Base-by-base conservation (phyloP, 768 basidiomycete genomes). In the Amanita thiersii region DNA sequence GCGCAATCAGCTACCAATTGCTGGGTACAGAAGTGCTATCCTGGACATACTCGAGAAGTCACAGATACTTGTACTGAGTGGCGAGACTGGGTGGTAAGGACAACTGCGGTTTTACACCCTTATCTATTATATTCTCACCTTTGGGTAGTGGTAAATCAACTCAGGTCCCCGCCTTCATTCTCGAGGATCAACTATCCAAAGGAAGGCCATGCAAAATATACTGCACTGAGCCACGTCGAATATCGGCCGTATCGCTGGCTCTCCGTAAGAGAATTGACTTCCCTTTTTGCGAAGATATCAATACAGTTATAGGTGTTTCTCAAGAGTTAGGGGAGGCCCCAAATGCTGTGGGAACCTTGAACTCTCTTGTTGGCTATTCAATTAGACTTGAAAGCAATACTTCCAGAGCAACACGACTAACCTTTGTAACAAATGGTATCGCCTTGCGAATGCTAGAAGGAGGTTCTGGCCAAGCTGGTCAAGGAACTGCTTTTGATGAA, bases 381-480 rank as follows among this genome's bases (percentile, higher is more conserved):
- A 93, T 99, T 48, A 77, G 94, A 25, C 60, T 99, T 39, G 94
- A 98, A 59, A 91, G 80, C 52, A 83, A 86, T 50, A 85, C 83
- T 20, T 81, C 81, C 2, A 74, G 74, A 46, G 81, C 80, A 43
- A 96, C 92, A 0, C 70, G 80, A 14, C 57, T 91, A 35, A 75
- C 86, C 0, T 96, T 84, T 55, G 84, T 93, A 11, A 96, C 92
- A 2, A 89, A 91, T 52, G 94, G 94, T 49, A 94, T 99, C 46
- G 92, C 94, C 0, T 63, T 98, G 18, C 80, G 96, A 31, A 97
- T 97, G 96, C 64, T 99, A n/a, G 94, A 99, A 66, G 73, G 78
- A 21, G 84, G 86, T 3, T 77, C 78, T 17, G 80, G 81, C 3
- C 68, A 69, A 30, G 75, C 69, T 12, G 83, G 81, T 5, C 75